Base-by-base conservation (phyloP, 345 rosid genomes). In the Theobroma cacao region DNA sequence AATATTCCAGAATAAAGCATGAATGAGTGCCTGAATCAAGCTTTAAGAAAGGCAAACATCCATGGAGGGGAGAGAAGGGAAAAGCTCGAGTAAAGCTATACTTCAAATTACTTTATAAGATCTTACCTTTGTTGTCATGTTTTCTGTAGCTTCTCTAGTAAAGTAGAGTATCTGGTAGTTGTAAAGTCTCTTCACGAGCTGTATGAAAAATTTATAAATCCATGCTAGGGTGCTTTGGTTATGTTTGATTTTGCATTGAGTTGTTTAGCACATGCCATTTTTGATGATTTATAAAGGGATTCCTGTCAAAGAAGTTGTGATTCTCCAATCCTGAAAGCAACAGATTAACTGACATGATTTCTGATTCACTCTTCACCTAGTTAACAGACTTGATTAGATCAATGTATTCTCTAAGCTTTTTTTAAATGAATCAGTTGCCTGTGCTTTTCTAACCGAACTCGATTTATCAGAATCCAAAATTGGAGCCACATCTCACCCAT, bases 251-350 rank as follows among this genome's bases (percentile, higher is more conserved):
- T 33, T 3, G 67, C 18, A 15, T 1, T 62, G 41, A 62, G 67
- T 62, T 62, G 67, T 33, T 62, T 33, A 62, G 67, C 67, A 62
- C 67, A 62, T 62, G 67, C 67, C 64, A 17, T 62, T 31, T 33
- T 59, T 12, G 18, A 28, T 14, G 33, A 59, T 58, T 26, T 58
- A 18, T 26, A 14, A 26, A 28, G 5, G 4, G 9, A 30, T 30
- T 13, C 38, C 38, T 60, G 65, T 61, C 7, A 40, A 15, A 61
- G 38, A 61, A 61, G n/a, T 9, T 30, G 66, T 31, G 66, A 61
- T 31, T 31, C 11, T 61, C 14, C 15, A 28, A 30, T 61, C 31
- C 12, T 59, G 34, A 11, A 26, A 59, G 18, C 34, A 28, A 28
- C 4, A 5, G 28, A 59, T 26, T 59, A 26, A 28, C 11, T 26